These are phyloP conservation scores for Drosera capensis DNA, from an alignment of 148 eudicot genomes.

Conservation along the genomic window DNA sequence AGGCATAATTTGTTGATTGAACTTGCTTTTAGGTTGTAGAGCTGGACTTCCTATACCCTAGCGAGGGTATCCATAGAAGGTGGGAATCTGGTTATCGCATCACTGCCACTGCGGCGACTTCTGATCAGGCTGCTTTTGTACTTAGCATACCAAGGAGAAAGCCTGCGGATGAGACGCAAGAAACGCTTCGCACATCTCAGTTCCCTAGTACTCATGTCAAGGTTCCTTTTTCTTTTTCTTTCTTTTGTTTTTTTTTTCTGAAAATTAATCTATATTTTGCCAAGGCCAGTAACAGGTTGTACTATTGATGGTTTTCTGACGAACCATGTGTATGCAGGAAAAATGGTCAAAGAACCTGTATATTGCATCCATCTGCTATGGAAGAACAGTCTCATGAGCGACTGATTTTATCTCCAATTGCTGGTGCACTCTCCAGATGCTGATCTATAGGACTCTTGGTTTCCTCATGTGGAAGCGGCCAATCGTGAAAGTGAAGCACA, in stretches of 20 bases:
- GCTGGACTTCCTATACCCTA: constrained; percentile 9
- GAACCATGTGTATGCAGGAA: neutral
- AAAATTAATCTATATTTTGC: constrained; percentile 1
- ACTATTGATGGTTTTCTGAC: neutral
- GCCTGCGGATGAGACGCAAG: constrained; percentile 10
- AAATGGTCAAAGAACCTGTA: constrained; percentile 4
- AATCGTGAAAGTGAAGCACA: neutral
- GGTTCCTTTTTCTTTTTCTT: constrained; percentile 6
- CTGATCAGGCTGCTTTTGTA: constrained; percentile 13
- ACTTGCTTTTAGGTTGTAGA: constrained; percentile 6
- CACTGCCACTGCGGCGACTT: constrained; percentile 13
- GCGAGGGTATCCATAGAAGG: constrained; percentile 12
- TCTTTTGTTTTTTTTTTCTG: neutral
- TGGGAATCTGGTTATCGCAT: constrained; percentile 12
- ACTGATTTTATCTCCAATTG: neutral
- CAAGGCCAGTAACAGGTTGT: neutral
- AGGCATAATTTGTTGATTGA: neutral
- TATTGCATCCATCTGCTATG: neutral
- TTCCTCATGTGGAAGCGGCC: neutral
- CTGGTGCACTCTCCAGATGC: neutral
- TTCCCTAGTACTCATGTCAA: constrained; percentile 14
- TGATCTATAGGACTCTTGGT: neutral
- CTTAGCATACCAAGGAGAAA: constrained; percentile 10
- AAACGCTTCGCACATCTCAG: constrained; percentile 9
- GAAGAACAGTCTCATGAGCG: constrained; percentile 1